Base-by-base conservation (phyloP, 257 asterid genomes). In the Orobanche coerulescens region DNA sequence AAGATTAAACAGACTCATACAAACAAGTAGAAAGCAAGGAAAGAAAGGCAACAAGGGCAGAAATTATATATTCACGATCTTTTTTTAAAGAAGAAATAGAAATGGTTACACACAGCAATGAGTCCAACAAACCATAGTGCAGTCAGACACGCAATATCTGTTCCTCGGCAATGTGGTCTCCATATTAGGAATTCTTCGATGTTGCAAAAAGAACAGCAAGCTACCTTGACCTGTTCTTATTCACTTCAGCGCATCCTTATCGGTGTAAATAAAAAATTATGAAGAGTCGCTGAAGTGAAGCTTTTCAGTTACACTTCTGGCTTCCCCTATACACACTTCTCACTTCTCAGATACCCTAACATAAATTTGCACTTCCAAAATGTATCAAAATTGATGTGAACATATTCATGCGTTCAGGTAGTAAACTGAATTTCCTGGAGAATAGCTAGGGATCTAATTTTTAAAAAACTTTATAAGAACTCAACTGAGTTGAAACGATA, bases 131-230 rank as follows among this genome's bases (percentile, higher is more conserved):
- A 30, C 36, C 36, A 30, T 30, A 58, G 49, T 16, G 4, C 14
- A 9, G 22, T 46, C 10, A 46, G 43, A 37, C 31, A 11, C 15
- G 12, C 30, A 60, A 16, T 6, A 25, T 31, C 22, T n/a, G 5
- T 43, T 30, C 19, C 20, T 48, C 31, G 12, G 15, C 25, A 49
- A 23, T 36, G 26, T 23, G 55, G 51, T 4, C 9, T 33, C 13
- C 23, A 42, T n/a, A n/a, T n/a, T n/a, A n/a, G n/a, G n/a, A 30
- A 34, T 50, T 51, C 49, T 63, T 48, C 47, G 36, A 47, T 31
- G 20, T 50, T 15, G 67, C 60, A 5, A 49, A 47, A 62, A 52
- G 57, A 47, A 7, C 5, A 13, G 25, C 19, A 49, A 19, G 20
- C 36, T 49, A 20, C 56, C 10, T 24, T 16, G 14, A 25, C 3